Base-by-base conservation (phyloP, 257 asterid genomes). In the Nicotiana sylvestris region DNA sequence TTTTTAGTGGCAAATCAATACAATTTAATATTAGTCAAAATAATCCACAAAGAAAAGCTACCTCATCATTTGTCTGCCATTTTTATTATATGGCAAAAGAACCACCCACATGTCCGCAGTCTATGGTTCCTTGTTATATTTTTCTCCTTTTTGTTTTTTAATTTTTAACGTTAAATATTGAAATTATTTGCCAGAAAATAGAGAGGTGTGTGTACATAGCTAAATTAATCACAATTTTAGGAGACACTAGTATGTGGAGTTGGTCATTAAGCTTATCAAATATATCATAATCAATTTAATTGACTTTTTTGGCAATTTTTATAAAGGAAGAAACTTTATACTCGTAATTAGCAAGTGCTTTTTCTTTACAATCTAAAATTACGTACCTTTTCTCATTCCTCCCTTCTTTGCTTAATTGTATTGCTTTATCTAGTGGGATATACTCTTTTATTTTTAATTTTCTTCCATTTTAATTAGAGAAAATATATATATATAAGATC, bases 51-150 rank as follows among this genome's bases (percentile, higher is more conserved):
- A 49, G 27, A 1, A 27, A 74, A 27, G 62, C 53, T 27, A 49
- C 62, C 39, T 37, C 39, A 66, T 64, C 9, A 17, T 33, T 39
- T 89, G 92, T 88, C 93, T 81, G 91, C 91, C 92, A 88, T 81
- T 66, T 67, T 77, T 58, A 80, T 51, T 74, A 76, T 80, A 89
- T 55, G 88, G 87, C 83, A 74, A 30, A 76, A 61, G 9, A 81
- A 33, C 39, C 51, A 15, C 65, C 88, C 90, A 85, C 85, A 72
- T 78, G 87, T 79, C 87, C 57, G 66, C 82, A 67, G 3, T 77
- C 61, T 72, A 32, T 61, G 81, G 32, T 66, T 29, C 17, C 78
- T 35, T 27, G 37, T 43, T 15, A 58, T 56, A 46, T 62, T 79
- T 69, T 66, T 11, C 17, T 13, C 4, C 32, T 12, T 8, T 32